These are phyloP conservation scores for Vigna radiata DNA, from an alignment of 306 rosid genomes.

Conservation along the genomic window DNA sequence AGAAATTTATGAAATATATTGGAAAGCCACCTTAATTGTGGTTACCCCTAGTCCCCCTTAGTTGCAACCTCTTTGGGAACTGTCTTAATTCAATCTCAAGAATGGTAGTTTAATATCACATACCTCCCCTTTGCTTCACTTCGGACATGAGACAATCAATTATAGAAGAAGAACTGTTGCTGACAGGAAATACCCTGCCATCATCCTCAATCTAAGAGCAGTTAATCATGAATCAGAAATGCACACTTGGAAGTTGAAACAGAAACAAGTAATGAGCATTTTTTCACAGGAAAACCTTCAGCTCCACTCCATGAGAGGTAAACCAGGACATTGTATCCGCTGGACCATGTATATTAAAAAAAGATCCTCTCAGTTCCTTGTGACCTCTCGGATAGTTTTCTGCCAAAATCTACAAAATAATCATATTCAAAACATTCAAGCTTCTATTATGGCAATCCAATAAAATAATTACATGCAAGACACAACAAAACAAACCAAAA, in stretches of 20 bases:
- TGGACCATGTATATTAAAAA: conserved; percentile 73
- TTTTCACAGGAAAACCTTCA: conserved; percentile 78
- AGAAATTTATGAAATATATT: not conserved
- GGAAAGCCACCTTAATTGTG: no score
- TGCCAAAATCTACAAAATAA: conserved; percentile 73
- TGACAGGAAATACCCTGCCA: conserved; percentile 96
- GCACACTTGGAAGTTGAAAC: not conserved
- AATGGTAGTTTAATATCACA: not conserved
- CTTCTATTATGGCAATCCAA: not conserved
- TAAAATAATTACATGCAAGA: conserved; percentile 33
- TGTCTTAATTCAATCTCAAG: no score
- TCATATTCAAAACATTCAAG: conserved; percentile 43
- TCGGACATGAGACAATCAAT: conserved; percentile 90
- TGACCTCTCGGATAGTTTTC: conserved; percentile 96
- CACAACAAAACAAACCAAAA: conserved; percentile 23
- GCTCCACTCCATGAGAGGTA: conserved; percentile 82
- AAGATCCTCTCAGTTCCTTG: conserved; percentile 88
- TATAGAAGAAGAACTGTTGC: conserved; percentile 81
- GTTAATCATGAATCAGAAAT: conserved; percentile 44
- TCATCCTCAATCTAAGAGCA: conserved; percentile 79
- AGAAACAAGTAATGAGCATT: conserved; percentile 35
- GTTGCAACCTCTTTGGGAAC: no score
- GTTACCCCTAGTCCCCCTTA: no score
- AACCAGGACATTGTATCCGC: conserved; percentile 96
- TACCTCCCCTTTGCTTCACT: conserved; percentile 68